Evolutionary conservation across 2,329 filamentous ascomycete genomes (phyloP).

Genomic region (Xylaria sp.): DNA sequence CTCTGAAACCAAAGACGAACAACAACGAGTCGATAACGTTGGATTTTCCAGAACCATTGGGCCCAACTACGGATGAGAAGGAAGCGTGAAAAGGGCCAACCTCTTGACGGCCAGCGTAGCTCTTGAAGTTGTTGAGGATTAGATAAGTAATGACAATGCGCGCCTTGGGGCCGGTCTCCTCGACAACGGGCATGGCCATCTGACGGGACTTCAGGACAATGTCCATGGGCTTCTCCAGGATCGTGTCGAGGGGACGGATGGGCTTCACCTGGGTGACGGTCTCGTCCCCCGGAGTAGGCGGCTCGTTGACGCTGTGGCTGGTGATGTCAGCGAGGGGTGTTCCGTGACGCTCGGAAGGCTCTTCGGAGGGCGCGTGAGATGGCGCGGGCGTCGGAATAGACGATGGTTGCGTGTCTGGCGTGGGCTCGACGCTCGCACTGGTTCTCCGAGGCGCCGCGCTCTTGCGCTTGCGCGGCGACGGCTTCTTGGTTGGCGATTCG

Average conservation of each 20-base stretch:
- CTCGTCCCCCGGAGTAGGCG: slow-evolving; percentile 60
- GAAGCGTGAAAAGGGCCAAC: slow-evolving; percentile 97
- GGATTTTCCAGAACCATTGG: slow-evolving; percentile 97
- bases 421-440: slow-evolving; percentile 55
- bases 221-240: slow-evolving; percentile 90
- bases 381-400: slow-evolving; percentile 62
- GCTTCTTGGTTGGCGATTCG: slow-evolving; percentile 55
- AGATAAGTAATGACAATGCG: slow-evolving; percentile 94
- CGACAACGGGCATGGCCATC: slow-evolving; percentile 72
- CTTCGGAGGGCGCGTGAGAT: slow-evolving; percentile 64
- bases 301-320: slow-evolving; percentile 71
- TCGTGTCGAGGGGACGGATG: slow-evolving; percentile 79
- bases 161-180: slow-evolving; percentile 80
- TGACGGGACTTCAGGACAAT: slow-evolving; percentile 89
- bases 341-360: slow-evolving; percentile 60
- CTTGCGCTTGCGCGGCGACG: slow-evolving; percentile 75
- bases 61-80: slow-evolving; percentile 97
- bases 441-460: slow-evolving; percentile 60
- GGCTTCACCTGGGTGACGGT: slow-evolving; percentile 70
- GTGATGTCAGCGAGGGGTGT: slow-evolving; percentile 82
- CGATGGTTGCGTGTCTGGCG: slow-evolving; percentile 54
- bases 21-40: slow-evolving; percentile 98
- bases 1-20: slow-evolving; percentile 98
- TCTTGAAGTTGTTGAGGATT: slow-evolving; percentile 97
- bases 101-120: slow-evolving; percentile 93